A percentile compares a stretch with the other conserved stretches of the same genome.
phyloP scores from a whole-genome alignment of 2,329 filamentous ascomycete genomes.

The Aspergillus niger region DNA sequence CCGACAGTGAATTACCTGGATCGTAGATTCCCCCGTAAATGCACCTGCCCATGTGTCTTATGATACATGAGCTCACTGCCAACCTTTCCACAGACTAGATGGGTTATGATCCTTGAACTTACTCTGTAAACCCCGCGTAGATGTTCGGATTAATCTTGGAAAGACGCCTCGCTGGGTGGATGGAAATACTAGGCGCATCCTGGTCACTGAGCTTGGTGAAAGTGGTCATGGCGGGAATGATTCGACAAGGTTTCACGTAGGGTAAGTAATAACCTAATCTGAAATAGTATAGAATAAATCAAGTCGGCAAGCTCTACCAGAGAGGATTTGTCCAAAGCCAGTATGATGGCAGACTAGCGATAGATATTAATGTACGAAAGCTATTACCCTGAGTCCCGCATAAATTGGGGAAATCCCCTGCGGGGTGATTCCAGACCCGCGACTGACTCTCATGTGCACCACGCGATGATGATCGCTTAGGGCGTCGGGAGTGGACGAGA shows the following conservation, averaged over 20 bases:
- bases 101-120: slow-evolving; percentile 34
- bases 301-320: slow-evolving; percentile 1
- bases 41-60: slow-evolving; percentile 82
- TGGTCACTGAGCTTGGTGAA: slow-evolving; percentile 68
- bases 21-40: slow-evolving; percentile 88
- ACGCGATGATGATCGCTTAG: slow-evolving; percentile 5
- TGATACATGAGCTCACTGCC: slow-evolving; percentile 17
- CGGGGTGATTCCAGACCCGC: slow-evolving; percentile 25
- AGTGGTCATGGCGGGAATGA: slow-evolving; percentile 61
- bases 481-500: not conserved
- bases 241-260: not conserved
- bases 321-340: slow-evolving; percentile 9
- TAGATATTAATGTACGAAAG: slow-evolving; percentile 22
- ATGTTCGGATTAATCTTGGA: slow-evolving; percentile 77
- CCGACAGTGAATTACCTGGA: slow-evolving; percentile 70
- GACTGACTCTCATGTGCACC: not conserved
- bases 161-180: slow-evolving; percentile 66
- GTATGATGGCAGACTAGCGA: slow-evolving; percentile 15
- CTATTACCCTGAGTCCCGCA: slow-evolving; percentile 12
- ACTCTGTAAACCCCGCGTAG: slow-evolving; percentile 85
- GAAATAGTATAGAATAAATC: slow-evolving; percentile 12
- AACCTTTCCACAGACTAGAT: not conserved
- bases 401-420: slow-evolving; percentile 37
- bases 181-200: slow-evolving; percentile 64
- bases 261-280: slow-evolving; percentile 8